Evolutionary conservation across 1,139 yeast genomes (phyloP), one percentile per base, ranked within the genome.

Genomic region (Scheffersomyces lignicola): DNA sequence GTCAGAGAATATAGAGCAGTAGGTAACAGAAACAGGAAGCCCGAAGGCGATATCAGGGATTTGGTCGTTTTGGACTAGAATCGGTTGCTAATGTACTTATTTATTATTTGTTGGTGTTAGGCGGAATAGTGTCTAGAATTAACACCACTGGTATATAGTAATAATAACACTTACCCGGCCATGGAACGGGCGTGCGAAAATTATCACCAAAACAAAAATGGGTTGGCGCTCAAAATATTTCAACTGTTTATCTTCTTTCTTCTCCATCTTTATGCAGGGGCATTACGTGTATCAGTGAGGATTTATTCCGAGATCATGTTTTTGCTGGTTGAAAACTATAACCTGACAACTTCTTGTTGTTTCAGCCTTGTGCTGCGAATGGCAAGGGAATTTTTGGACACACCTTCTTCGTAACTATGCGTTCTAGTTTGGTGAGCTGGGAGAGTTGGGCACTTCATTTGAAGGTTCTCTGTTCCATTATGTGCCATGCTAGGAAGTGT

Each of bases 261-360:
- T 64, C 83, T 61, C 57, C 64, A 89, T 89, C 96, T 84, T 90
- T 92, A 88, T 90, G 97, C 98, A 85, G 86, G 97, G 97, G 97
- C 96, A 89, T 89, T 90, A 90, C 97, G 96, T 95, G 95, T 88
- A 87, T 90, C 97, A 89, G 96, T 90, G 98, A 90, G 97, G 97
- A 92, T 89, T 89, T 96, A 26, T 96, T 92, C 97, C 97, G 98
- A 90, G 98, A 88, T 88, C 95, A 95, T 90, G 97, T 90, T 86
- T 89, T 90, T 90, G 98, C 98, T 90, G 95, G 97, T 90, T 90
- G 97, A 90, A 90, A 90, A 89, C 92, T 84, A 79, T 83, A 83
- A 86, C 92, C 95, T 82, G 97, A 89, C 97, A 89, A 78, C 97
- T 89, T 83, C 87, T 82, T 68, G 60, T 68, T 67, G 76, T 62